These are phyloP conservation scores for Shiraia sp. DNA, from an alignment of 2,329 filamentous ascomycete species.

Conservation along the genomic window DNA sequence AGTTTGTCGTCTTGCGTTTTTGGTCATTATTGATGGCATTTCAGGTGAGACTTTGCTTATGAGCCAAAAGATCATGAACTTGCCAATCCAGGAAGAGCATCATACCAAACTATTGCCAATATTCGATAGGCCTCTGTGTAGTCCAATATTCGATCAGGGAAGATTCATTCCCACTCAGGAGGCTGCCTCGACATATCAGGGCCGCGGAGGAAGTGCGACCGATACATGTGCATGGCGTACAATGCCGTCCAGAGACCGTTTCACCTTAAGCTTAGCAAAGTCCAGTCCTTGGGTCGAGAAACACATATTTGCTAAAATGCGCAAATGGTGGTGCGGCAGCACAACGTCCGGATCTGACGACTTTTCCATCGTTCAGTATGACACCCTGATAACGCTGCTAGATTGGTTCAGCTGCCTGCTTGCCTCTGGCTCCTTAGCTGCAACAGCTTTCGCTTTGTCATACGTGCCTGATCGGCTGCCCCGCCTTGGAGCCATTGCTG, in stretches of 20 bases:
- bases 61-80: conserved; percentile 9
- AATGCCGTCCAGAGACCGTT: conserved; percentile 1
- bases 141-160: conserved; percentile 4
- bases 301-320: conserved; percentile 3
- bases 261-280: conserved; percentile 1
- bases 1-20: background rate
- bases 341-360: background rate
- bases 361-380: background rate
- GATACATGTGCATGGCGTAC: conserved; percentile 9
- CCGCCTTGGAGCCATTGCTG: conserved; percentile 3
- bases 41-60: conserved; percentile 8
- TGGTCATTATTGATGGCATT: background rate
- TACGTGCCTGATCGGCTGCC: background rate
- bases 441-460: background rate
- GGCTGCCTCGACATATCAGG: conserved; percentile 3
- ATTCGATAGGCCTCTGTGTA: conserved; percentile 1
- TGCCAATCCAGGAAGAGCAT: conserved; percentile 8
- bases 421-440: background rate
- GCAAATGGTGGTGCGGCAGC: background rate
- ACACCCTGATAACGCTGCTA: conserved; percentile 2
- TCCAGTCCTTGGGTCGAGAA: conserved; percentile 7
- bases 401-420: conserved; percentile 2
- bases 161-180: conserved; percentile 12
- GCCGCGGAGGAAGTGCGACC: background rate
- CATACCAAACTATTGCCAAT: background rate